Conservation (phyloP, 1,139 yeast species). For the Williopsis jadinii region DNA sequence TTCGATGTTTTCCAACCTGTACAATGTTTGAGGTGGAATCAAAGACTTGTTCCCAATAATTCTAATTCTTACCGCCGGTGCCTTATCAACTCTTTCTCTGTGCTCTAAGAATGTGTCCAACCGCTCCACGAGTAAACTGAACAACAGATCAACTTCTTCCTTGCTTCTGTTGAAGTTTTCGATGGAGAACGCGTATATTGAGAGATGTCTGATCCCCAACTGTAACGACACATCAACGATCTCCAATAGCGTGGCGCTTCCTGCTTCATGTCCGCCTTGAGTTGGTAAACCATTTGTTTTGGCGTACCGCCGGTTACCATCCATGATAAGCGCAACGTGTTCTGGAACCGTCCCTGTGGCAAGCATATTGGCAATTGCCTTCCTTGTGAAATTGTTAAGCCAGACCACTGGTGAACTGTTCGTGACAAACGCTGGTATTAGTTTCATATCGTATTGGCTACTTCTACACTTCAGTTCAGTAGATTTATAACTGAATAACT, state of each 20-base stretch:
- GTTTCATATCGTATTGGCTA: neutral
- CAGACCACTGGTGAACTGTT: neutral
- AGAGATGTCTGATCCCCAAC: constrained; percentile 70
- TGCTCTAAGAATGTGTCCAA: constrained; percentile 29
- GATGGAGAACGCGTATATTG: constrained; percentile 91
- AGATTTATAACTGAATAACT: too few relatives aligned
- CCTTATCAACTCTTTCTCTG: constrained; percentile 5
- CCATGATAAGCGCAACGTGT: constrained; percentile 95
- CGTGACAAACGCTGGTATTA: neutral
- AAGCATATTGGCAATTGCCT: constrained; percentile 30
- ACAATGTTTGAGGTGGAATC: constrained; percentile 61
- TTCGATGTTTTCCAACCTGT: constrained; percentile 55
- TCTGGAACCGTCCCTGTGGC: constrained; percentile 74
- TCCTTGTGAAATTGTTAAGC: constrained; percentile 3
- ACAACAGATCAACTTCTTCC: constrained; percentile 74
- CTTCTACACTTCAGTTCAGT: too few relatives aligned
- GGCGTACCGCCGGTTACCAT: constrained; percentile 91
- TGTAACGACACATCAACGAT: constrained; percentile 30
- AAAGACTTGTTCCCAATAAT: constrained; percentile 66
- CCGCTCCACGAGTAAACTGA: constrained; percentile 69
- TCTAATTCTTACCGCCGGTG: constrained; percentile 37
- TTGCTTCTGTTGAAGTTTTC: constrained; percentile 85
- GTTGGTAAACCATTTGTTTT: constrained; percentile 56
- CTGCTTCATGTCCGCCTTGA: constrained; percentile 84
- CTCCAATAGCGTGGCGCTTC: constrained; percentile 61